Base-by-base conservation (phyloP, 2,329 filamentous ascomycete species). In the Xylariaceae sp. region DNA sequence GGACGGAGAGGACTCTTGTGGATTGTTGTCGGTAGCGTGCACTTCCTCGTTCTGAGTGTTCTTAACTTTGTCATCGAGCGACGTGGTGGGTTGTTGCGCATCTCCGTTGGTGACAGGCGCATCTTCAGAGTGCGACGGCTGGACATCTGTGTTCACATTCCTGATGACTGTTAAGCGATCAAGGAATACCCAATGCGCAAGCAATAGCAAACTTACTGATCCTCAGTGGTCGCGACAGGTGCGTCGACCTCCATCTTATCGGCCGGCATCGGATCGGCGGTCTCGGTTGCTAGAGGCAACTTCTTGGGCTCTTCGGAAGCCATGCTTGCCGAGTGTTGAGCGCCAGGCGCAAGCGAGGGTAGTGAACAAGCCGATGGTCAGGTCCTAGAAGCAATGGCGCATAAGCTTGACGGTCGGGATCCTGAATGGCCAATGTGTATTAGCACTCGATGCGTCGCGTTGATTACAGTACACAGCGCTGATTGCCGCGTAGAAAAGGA, bases 131-230 rank as follows among this genome's bases (percentile, higher is more conserved):
- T 68, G 60, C 3, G 63, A 10, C 9, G 54, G 30, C 10, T 62
- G 62, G 51, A 65, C 60, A 18, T 68, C 64, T 15, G 62, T 51
- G 55, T 64, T 65, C 10, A 48, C 60, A 59, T 67, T 62, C 18
- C 68, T 71, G 45, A 50, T 55, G 17, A 53, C 10, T 18, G 44
- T 50, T 62, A 34, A 61, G 51, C 37, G 39, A 55, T 11, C 37
- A 35, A 44, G 15, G 39, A 49, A 4, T 6, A 51, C 35, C 11
- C 15, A 53, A 44, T 56, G 30, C 30, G 49, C 18, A 15, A 51
- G 39, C 13, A 50, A 30, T 34, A 42, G 58, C 56, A 71, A 70
- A 82, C 83, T 81, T 76, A 87, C 84, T 82, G 82, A 71, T 86
- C 84, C 67, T 81, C 64, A 47, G 70, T 67, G 34, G 72, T 67